Evolutionary conservation across 2,329 filamentous ascomycete species (phyloP), one percentile per base, ranked within the genome.

Genomic region (Aspergillus eucalypticola): DNA sequence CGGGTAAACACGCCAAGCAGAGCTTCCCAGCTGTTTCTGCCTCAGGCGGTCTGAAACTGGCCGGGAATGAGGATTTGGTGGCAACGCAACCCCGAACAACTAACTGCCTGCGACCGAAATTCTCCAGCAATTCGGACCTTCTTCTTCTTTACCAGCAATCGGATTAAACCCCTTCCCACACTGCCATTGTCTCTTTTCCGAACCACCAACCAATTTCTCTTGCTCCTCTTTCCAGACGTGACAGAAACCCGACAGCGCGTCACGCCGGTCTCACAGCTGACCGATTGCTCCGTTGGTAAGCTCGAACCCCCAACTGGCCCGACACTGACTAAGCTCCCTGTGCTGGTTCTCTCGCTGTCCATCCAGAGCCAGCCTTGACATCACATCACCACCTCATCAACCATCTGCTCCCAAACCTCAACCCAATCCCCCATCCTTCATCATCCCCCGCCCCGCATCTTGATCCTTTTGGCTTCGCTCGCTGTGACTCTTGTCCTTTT

Each of bases 341-440:
- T 63, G 65, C 67, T 68, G 67, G 62, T 67, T 71, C 70, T 69
- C 65, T 71, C 66, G 68, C 66, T 68, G 66, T 72, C 71, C 67
- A 63, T 65, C 65, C 71, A 68, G 51, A 59, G 52, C 60, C 64
- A 66, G 60, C 61, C 64, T 75, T 76, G 73, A 76, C 73, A 76
- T 76, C 73, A 75, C 73, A 70, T 73, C 73, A 72, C 70, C 68
- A 66, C 63, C 60, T 67, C 67, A 66, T 68, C 67, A 66, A 64
- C 66, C 60, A 62, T 60, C 60, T 51, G 60, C 60, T 56, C 55
- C 58, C 53, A 52, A 60, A 35, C 32, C 44, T 53, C 51, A 42
- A 49, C 44, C 32, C 50, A 27, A 54, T 52, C 32, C 41, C n/a
- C 50, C 60, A 62, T 61, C 48, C 32, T 50, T 58, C 64, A 69